Conservation (phyloP, 2,329 filamentous ascomycete genomes). For the Fusarium clavum region DNA sequence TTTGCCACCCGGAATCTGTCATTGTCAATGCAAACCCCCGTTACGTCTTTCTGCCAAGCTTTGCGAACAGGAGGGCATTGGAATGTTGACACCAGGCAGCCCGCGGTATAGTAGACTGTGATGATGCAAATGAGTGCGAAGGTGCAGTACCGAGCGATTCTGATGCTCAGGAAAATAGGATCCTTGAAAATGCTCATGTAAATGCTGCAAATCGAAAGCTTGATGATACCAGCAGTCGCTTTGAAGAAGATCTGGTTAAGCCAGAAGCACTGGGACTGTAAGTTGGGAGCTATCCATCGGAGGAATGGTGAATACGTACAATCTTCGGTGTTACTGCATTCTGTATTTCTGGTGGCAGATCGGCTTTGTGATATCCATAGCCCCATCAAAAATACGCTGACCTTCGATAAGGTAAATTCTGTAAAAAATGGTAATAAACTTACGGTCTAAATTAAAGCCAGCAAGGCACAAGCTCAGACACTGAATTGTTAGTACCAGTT, state of each 20-base stretch:
- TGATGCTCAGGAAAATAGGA: background rate
- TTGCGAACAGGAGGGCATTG: slow-evolving; percentile 1
- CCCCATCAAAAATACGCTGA: slow-evolving; percentile 11
- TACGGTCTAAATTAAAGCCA: slow-evolving; percentile 8
- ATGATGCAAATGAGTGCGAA: background rate
- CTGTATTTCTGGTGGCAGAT: background rate
- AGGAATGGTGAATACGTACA: background rate
- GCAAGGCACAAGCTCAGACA: slow-evolving; percentile 1
- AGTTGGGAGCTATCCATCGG: background rate
- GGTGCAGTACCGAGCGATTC: background rate
- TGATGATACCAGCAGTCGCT: background rate
- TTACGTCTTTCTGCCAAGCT: background rate
- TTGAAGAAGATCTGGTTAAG: slow-evolving; percentile 14
- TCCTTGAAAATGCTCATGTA: slow-evolving; percentile 10
- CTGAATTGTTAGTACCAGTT: background rate
- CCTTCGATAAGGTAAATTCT: background rate
- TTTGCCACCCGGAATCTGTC: background rate
- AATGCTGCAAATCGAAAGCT: slow-evolving; percentile 4
- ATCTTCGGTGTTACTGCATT: background rate
- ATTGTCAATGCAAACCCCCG: background rate
- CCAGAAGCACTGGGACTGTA: background rate
- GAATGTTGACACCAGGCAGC: background rate
- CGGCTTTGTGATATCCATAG: slow-evolving; percentile 11
- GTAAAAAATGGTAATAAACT: background rate
- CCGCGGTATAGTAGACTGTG: background rate